These are phyloP conservation scores for Cubamyces lactineus DNA, from an alignment of 768 basidiomycete genomes.

Conservation along the genomic window DNA sequence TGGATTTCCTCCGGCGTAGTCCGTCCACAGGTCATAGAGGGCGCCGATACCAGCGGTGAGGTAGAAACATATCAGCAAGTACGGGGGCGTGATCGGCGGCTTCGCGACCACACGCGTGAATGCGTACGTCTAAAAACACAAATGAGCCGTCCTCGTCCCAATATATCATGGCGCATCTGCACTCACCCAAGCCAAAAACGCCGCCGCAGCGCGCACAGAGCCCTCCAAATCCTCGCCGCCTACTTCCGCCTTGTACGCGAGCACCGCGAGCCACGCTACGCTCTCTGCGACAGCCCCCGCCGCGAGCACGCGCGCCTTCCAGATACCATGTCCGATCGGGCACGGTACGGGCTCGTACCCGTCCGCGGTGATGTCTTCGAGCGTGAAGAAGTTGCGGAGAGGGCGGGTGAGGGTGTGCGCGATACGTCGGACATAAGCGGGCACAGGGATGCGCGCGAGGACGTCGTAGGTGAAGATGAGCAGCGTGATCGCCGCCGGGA, in stretches of 20 bases:
- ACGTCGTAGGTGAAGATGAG: slow-evolving; percentile 21
- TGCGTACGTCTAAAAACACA: slow-evolving; percentile 45
- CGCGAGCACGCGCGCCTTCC: slow-evolving; percentile 41
- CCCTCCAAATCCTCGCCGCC: slow-evolving; percentile 22
- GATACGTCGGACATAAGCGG: slow-evolving; percentile 13
- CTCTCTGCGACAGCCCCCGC: slow-evolving; percentile 44
- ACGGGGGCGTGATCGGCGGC: slow-evolving; percentile 56
- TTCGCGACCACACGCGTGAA: slow-evolving; percentile 42
- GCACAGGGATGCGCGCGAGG: slow-evolving; percentile 19
- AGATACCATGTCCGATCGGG: slow-evolving; percentile 29
- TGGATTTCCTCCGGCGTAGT: slow-evolving; percentile 26
- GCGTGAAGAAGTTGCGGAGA: slow-evolving; percentile 54
- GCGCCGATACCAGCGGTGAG: slow-evolving; percentile 41
- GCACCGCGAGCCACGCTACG: slow-evolving; percentile 46
- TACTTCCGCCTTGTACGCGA: slow-evolving; percentile 41
- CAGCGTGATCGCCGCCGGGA: slow-evolving; percentile 17
- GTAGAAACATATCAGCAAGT: slow-evolving; percentile 49
- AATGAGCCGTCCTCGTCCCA: no score
- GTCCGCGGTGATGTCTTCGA: slow-evolving; percentile 45
- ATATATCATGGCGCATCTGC: neutral
- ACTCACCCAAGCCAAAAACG: slow-evolving; percentile 55
- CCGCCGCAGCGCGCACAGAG: slow-evolving; percentile 35
- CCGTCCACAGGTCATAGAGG: slow-evolving; percentile 41
- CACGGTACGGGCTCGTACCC: slow-evolving; percentile 38
- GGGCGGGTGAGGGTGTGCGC: slow-evolving; percentile 35